Conservation (phyloP, 805 yeast genomes). For the Huiozyma sinensis region DNA sequence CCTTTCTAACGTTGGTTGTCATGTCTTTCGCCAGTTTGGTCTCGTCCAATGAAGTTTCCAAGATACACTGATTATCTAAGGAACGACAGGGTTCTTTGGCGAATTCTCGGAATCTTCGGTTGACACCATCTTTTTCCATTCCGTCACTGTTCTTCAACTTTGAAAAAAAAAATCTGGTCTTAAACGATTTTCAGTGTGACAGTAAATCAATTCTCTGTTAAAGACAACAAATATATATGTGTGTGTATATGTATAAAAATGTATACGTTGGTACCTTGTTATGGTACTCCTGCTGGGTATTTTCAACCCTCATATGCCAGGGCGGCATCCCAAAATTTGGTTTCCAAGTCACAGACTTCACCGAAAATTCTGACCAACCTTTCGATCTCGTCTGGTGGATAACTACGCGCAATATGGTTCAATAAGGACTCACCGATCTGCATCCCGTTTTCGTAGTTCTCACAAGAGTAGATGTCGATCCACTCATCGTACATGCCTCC, state of each 20-base stretch:
- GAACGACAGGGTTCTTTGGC: no score
- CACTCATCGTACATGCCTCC: constrained; percentile 33
- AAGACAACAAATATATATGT: background rate
- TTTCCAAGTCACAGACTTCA: constrained; percentile 51
- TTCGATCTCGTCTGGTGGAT: constrained; percentile 35
- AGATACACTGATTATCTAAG: no score
- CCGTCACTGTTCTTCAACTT: no score
- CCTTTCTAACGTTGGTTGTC: constrained; percentile 8
- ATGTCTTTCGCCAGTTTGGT: no score
- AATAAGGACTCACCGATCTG: constrained; percentile 39
- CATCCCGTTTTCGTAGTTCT: constrained; percentile 46
- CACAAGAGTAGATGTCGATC: constrained; percentile 51
- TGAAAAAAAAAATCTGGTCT: no score
- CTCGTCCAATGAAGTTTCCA: no score
- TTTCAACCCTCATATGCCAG: constrained; percentile 8
- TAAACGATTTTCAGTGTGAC: no score
- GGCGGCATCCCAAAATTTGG: constrained; percentile 55
- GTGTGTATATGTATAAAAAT: background rate
- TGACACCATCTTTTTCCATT: no score
- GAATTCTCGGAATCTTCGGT: no score
- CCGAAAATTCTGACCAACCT: constrained; percentile 47
- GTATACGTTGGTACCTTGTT: no score
- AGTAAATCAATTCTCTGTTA: no score
- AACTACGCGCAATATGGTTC: constrained; percentile 32
- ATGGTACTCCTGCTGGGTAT: background rate